A percentile compares a stretch with the other conserved stretches of the same genome.
Conservation (phyloP, 495 filamentous ascomycete species). For the Penicillium manginii region DNA sequence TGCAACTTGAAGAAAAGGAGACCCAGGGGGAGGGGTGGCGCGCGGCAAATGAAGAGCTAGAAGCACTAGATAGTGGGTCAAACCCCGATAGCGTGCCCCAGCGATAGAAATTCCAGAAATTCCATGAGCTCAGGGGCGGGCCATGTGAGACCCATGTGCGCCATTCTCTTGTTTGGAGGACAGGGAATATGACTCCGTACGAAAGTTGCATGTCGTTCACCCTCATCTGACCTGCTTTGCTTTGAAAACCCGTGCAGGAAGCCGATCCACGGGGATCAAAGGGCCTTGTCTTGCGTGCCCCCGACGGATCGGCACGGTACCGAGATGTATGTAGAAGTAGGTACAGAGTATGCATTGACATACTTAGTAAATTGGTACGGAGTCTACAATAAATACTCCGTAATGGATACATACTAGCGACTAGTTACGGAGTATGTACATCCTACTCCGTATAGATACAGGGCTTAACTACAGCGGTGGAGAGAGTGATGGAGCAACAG, state of each 20-base stretch:
- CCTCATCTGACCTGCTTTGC: conserved; percentile 1
- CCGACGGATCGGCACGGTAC: conserved; percentile 12
- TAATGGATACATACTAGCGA: neutral
- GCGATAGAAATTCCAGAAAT: conserved; percentile 22
- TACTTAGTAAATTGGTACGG: neutral
- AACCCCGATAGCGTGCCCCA: conserved; percentile 15
- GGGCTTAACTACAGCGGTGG: too few species aligned
- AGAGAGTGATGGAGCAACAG: neutral
- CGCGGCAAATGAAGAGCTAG: conserved; percentile 35
- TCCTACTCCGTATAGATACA: too few species aligned
- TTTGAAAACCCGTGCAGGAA: conserved; percentile 1
- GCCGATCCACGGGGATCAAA: neutral
- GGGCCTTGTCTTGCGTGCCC: neutral
- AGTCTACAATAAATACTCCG: neutral
- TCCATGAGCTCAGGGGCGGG: conserved; percentile 22
- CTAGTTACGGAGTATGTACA: neutral
- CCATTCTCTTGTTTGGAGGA: neutral
- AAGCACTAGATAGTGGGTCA: conserved; percentile 40
- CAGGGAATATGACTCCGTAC: neutral
- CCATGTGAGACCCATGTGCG: conserved; percentile 9
- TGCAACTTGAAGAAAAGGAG: neutral
- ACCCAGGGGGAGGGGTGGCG: conserved; percentile 11
- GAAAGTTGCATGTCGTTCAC: too few species aligned
- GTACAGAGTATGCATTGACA: neutral
- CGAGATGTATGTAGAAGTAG: too few species aligned